phyloP scores from a whole-genome alignment of 306 rosid species.

The Hylodesmum podocarpum region DNA sequence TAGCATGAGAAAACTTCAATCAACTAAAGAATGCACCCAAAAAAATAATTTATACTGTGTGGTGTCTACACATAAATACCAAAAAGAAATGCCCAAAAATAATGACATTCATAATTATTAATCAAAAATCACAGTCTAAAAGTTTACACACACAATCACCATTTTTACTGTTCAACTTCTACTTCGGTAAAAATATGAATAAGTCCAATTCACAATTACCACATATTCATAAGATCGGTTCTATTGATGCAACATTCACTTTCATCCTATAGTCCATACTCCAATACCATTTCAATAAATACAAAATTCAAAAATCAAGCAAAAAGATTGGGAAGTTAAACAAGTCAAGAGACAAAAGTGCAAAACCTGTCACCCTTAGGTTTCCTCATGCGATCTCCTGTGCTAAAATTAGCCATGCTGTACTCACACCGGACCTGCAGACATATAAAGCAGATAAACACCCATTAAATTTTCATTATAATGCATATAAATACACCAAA shows the following conservation, averaged over 20 bases:
- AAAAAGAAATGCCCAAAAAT: not conserved
- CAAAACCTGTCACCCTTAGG: constrained; percentile 87
- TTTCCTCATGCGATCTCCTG: constrained; percentile 90
- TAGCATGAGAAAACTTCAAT: constrained; percentile 29
- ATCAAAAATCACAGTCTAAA: not conserved
- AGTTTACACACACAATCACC: not conserved
- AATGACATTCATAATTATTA: not conserved
- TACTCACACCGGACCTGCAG: constrained; percentile 84
- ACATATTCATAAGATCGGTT: not conserved
- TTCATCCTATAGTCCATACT: not conserved
- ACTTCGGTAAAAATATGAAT: not conserved
- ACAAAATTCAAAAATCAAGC: not conserved
- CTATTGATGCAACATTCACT: not conserved
- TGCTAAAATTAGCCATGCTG: constrained; percentile 92
- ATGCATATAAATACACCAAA: not conserved
- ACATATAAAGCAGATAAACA: constrained; percentile 2
- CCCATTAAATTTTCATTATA: not conserved
- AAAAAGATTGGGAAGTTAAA: not conserved
- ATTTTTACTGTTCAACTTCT: not conserved
- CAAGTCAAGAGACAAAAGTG: constrained; percentile 8
- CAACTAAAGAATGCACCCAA: constrained; percentile 17
- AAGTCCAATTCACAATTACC: not conserved
- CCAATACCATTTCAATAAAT: not conserved
- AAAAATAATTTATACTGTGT: not conserved
- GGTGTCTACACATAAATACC: not conserved